phyloP scores from a whole-genome alignment of 352 stramenopile genomes.

The Pythium brachiatum region DNA sequence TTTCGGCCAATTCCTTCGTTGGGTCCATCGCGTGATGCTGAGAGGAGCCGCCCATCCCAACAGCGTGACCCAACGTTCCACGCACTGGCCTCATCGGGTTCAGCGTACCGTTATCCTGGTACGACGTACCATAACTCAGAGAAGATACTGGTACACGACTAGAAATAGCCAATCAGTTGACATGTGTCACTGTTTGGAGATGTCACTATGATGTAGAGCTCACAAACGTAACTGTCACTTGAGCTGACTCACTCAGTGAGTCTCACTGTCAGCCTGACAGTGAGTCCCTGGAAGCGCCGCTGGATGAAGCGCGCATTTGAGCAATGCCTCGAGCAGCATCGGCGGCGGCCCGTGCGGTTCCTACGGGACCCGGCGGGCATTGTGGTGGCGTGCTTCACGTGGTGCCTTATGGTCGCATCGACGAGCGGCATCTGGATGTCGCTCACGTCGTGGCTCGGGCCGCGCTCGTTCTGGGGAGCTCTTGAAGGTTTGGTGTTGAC shows the following conservation, averaged over 20 bases:
- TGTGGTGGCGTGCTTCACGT: slow-evolving; percentile 62
- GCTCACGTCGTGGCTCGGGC: slow-evolving; percentile 55
- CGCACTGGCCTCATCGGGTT: slow-evolving; percentile 3
- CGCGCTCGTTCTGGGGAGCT: slow-evolving; percentile 44
- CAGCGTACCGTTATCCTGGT: background rate
- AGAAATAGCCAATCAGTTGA: background rate
- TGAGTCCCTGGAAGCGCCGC: background rate
- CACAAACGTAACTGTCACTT: slow-evolving; percentile 1
- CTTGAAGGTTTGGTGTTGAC: slow-evolving; percentile 46
- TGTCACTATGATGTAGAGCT: background rate
- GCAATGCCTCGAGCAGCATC: slow-evolving; percentile 13
- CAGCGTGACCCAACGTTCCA: slow-evolving; percentile 3
- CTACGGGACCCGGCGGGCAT: slow-evolving; percentile 64
- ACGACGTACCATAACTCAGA: background rate
- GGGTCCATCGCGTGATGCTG: background rate
- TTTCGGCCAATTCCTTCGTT: slow-evolving; percentile 5
- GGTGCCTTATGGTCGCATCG: slow-evolving; percentile 43
- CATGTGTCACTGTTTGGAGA: background rate
- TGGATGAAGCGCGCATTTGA: slow-evolving; percentile 14
- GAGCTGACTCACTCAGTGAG: no score
- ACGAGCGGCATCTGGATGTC: slow-evolving; percentile 45
- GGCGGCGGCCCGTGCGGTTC: slow-evolving; percentile 38
- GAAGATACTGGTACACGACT: background rate
- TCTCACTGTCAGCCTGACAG: no score
- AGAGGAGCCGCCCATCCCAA: background rate